Percentiles rank a stretch among this genome's conserved stretches.
Evolutionary conservation across 768 basidiomycete species (phyloP).

Genomic region (Phallus indusiatus): DNA sequence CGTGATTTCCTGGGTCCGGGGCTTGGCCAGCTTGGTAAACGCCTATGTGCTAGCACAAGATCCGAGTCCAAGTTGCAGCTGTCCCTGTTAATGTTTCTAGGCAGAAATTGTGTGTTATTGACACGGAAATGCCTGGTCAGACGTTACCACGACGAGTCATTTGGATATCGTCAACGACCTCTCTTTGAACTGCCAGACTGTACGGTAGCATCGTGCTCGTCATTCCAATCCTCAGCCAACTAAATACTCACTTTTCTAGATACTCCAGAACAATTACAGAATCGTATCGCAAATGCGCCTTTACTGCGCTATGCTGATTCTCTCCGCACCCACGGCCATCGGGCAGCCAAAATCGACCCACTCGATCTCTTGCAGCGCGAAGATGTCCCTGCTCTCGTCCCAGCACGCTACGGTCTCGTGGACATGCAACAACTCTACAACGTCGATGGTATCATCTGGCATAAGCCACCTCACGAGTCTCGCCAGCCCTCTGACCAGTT

Average conservation of each 20-base stretch:
- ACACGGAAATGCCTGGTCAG: neutral
- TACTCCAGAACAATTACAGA: conserved; percentile 52
- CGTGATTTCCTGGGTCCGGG: too few relatives aligned
- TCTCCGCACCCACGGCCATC: conserved; percentile 75
- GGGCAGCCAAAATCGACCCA: conserved; percentile 81
- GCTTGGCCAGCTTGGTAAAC: too few relatives aligned
- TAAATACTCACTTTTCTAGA: conserved; percentile 38
- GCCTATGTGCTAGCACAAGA: too few relatives aligned
- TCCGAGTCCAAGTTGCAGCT: too few relatives aligned
- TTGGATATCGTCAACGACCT: conserved; percentile 61
- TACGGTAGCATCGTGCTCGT: conserved; percentile 26
- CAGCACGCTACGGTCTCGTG: conserved; percentile 63
- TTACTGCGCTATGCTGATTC: conserved; percentile 85
- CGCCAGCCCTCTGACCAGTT: conserved; percentile 22
- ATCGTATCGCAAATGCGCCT: conserved; percentile 63
- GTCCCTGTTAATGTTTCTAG: neutral
- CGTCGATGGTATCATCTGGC: conserved; percentile 79
- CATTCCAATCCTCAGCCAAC: neutral
- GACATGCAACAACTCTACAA: conserved; percentile 49
- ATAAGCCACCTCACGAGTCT: conserved; percentile 29
- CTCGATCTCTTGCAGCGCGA: conserved; percentile 81
- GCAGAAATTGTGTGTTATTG: neutral
- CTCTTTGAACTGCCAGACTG: conserved; percentile 64
- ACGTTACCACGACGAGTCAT: conserved; percentile 69
- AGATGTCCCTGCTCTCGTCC: conserved; percentile 66